Evolutionary conservation across 1,139 yeast species (phyloP), one percentile per base, ranked within the genome.

Genomic region (Yamadazyma friedrichii): DNA sequence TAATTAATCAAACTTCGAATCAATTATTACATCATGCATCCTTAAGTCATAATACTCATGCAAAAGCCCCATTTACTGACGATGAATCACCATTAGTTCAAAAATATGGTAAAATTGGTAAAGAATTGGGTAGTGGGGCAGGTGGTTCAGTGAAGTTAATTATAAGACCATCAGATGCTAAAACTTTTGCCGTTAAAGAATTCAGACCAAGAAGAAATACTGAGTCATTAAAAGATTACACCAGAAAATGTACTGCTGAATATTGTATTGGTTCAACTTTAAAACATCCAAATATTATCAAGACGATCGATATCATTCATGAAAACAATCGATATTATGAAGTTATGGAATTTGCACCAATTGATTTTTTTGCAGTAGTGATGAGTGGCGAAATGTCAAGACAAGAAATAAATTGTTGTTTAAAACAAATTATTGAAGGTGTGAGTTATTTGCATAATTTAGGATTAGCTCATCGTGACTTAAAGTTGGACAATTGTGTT

Each of bases 311-410:
- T 60, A 88, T 93, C 31, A 81, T 91, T 43, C 86, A 88, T 55
- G 97, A 89, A 55, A 84, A 82, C 51, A 87, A 83, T 47, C 80
- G 89, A 51, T 88, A 88, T 58, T 93, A 82, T 61, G 97, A 94
- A 62, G 91, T 94, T 38, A 93, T 94, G 98, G 98, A 94, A 61
- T 94, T 88, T 59, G 94, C 97, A 44, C 97, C 96, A 15, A 86
- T 85, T 45, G 99, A 94, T 64, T 85, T 91, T 59, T 94, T 94
- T 67, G 96, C 97, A 2, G 91, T 93, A 37, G 98, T 94, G 32
- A 94, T 94, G 99, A 85, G 95, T 39, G 96, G 96, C 33, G 80
- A 84, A 53, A 89, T 94, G 98, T 71, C 87, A 12, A 73, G 84
- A 49, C 80, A 76, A 37, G 98, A 94, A 62, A 79, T 93, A 27